These are phyloP conservation scores for Ampelomyces quisqualis DNA, from an alignment of 2,329 filamentous ascomycete genomes.

Conservation along the genomic window DNA sequence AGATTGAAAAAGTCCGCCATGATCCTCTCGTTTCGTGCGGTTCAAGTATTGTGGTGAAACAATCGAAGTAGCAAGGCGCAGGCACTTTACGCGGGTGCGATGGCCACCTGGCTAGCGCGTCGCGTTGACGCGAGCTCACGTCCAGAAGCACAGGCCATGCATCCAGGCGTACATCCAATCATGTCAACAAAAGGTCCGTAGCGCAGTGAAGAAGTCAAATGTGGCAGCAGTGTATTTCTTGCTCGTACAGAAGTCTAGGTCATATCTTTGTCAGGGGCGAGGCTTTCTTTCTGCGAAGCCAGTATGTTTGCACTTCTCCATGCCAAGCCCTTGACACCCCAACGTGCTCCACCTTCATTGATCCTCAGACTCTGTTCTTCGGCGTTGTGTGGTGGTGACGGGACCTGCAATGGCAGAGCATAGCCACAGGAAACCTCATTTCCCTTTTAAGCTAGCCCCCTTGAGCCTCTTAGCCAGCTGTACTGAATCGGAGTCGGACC, in stretches of 20 bases:
- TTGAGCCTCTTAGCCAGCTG: conserved; percentile 66
- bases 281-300: no score
- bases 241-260: conserved; percentile 2
- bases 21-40: conserved; percentile 7
- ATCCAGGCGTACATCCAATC: conserved; percentile 12
- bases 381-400: conserved; percentile 13
- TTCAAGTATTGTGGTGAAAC: conserved; percentile 12
- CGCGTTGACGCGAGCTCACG: conserved; percentile 40
- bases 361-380: conserved; percentile 2
- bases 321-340: no score
- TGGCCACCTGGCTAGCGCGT: no score
- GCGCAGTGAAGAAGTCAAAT: background rate
- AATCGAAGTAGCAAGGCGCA: no score
- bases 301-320: no score
- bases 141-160: conserved; percentile 18
- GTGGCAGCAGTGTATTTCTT: conserved; percentile 7
- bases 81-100: no score
- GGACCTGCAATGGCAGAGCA: conserved; percentile 24
- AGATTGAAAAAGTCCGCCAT: conserved; percentile 97
- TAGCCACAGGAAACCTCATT: conserved; percentile 23
- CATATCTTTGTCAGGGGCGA: no score
- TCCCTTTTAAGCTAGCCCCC: conserved; percentile 57
- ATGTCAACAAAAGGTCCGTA: conserved; percentile 11
- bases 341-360: conserved; percentile 1
- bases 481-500: conserved; percentile 56